Evolutionary conservation across 2,329 filamentous ascomycete species (phyloP).

Genomic region (Ophiosphaerella korrae): DNA sequence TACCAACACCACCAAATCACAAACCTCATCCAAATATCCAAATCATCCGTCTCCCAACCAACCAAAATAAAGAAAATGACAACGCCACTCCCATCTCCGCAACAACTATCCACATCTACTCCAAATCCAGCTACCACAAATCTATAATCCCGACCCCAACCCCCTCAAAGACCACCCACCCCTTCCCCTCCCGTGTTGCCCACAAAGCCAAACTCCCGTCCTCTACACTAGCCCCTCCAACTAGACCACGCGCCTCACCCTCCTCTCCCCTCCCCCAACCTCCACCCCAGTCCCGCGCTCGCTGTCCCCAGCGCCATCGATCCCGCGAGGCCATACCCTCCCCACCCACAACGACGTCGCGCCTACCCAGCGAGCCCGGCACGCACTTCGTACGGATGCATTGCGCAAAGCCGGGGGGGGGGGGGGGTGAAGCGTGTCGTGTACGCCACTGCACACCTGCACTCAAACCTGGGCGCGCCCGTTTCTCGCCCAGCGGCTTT

Average conservation of each 20-base stretch:
- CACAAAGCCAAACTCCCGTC: conserved; percentile 2
- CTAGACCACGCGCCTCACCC: no score
- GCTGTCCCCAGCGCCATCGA: no score
- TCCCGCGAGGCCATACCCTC: no score
- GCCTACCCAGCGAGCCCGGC: no score
- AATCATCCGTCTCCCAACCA: background rate
- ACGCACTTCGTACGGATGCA: no score
- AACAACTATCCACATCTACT: conserved; percentile 33
- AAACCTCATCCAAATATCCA: no score
- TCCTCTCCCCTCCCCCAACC: no score
- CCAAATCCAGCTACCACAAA: conserved; percentile 16
- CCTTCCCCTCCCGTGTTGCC: conserved; percentile 8
- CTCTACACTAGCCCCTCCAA: no score
- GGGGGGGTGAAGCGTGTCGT: no score
- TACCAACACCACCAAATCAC: background rate
- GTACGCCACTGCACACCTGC: no score
- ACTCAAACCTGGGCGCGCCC: conserved; percentile 24
- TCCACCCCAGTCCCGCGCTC: no score
- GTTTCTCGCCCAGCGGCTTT: conserved; percentile 17
- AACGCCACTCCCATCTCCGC: background rate
- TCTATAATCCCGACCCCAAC: conserved; percentile 17
- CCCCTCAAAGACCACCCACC: conserved; percentile 24
- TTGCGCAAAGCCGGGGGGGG: conserved; percentile 4
- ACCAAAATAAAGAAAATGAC: background rate
- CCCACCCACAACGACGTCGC: no score